Evolutionary conservation across 1,284 basidiomycete species (phyloP).

Genomic region (Cutaneotrichosporon sp.): DNA sequence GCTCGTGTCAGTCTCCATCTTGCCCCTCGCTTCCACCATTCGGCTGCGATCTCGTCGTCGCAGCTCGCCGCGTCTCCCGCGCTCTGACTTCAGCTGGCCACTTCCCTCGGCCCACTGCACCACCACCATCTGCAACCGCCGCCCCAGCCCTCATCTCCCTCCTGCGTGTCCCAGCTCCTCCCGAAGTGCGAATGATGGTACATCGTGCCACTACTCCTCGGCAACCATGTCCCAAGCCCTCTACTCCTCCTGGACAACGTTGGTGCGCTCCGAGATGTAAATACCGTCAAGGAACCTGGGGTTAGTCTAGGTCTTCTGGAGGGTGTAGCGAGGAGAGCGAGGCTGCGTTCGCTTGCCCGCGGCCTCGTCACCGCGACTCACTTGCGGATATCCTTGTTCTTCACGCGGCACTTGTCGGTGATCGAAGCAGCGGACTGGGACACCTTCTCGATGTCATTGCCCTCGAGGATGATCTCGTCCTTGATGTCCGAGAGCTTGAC

Average conservation of each 20-base stretch:
- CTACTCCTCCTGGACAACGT: conserved; percentile 39
- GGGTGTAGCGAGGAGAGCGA: no score
- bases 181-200: conserved; percentile 28
- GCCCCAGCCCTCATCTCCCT: background rate
- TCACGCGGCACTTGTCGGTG: conserved; percentile 89
- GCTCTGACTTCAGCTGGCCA: no score
- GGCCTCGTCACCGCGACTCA: conserved; percentile 34
- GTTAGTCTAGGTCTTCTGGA: conserved; percentile 9
- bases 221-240: conserved; percentile 25
- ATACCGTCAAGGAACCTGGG: conserved; percentile 58
- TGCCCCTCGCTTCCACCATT: no score
- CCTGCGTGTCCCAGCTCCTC: background rate
- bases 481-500: conserved; percentile 91
- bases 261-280: conserved; percentile 60
- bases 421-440: conserved; percentile 96
- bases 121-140: background rate
- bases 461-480: conserved; percentile 91
- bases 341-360: conserved; percentile 61
- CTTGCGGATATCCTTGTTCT: conserved; percentile 98
- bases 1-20: no score
- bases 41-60: background rate
- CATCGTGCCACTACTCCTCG: conserved; percentile 26
- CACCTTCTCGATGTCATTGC: conserved; percentile 93
- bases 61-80: no score
- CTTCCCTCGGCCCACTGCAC: background rate